Percentiles rank a stretch among this genome's conserved stretches.
Conservation (phyloP, 2,329 filamentous ascomycete species). For the Daldinia sp. region DNA sequence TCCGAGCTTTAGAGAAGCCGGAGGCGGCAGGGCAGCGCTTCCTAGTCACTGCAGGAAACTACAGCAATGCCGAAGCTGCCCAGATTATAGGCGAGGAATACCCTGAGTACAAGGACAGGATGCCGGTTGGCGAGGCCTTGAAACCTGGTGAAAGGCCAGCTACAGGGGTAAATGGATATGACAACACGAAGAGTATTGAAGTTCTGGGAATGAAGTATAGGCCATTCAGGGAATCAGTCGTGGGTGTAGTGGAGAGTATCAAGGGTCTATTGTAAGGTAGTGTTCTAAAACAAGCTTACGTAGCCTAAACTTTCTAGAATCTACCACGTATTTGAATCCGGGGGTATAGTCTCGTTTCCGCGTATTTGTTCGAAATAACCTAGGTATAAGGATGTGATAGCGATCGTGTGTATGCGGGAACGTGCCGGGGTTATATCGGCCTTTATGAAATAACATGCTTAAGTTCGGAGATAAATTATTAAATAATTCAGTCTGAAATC, state of each 20-base stretch:
- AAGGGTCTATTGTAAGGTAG: constrained; percentile 1
- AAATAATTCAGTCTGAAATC: background rate
- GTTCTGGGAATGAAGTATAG: constrained; percentile 71
- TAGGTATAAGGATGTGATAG: background rate
- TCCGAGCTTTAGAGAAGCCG: constrained; percentile 60
- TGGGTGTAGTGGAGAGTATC: constrained; percentile 69
- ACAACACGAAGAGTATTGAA: constrained; percentile 68
- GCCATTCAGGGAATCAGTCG: constrained; percentile 68
- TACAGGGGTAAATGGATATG: constrained; percentile 61
- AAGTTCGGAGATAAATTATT: background rate
- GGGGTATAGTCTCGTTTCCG: background rate
- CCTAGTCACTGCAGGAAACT: constrained; percentile 60
- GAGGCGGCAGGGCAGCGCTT: constrained; percentile 61
- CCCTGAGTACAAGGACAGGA: constrained; percentile 58
- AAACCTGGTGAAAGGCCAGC: constrained; percentile 56
- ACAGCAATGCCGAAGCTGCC: constrained; percentile 58
- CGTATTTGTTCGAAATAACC: background rate
- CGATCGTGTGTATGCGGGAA: background rate
- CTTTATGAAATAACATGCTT: background rate
- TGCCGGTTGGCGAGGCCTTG: constrained; percentile 57
- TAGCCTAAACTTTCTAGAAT: background rate
- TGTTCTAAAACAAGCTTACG: background rate
- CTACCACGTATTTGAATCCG: background rate
- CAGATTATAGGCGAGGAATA: constrained; percentile 60
- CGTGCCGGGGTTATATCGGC: background rate